Evolutionary conservation across 345 rosid species (phyloP).

Genomic region (Alliaria petiolata): DNA sequence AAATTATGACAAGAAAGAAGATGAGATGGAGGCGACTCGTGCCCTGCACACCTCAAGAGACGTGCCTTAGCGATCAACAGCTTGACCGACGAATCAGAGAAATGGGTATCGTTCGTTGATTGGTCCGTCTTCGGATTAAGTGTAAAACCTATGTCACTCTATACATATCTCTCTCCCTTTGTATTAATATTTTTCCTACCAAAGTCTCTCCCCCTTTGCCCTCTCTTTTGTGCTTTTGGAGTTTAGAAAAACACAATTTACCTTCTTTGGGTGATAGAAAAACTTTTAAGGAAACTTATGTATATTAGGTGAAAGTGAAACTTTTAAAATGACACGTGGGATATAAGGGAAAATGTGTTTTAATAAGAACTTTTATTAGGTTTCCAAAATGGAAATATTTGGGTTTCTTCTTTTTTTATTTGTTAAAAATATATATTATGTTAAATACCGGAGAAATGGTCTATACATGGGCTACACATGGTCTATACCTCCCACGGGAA

Average conservation of each 20-base stretch:
- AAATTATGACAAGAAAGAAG: neutral
- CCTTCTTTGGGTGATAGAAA: neutral
- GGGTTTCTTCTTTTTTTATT: too few species aligned
- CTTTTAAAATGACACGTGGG: too few species aligned
- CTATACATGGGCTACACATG: too few species aligned
- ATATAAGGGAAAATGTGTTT: too few species aligned
- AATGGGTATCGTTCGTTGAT: neutral
- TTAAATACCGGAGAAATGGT: too few species aligned
- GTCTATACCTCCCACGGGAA: too few species aligned
- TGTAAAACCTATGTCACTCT: conserved; percentile 4
- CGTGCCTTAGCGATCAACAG: conserved; percentile 18
- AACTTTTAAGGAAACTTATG: too few species aligned
- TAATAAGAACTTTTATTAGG: too few species aligned
- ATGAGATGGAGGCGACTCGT: conserved; percentile 10
- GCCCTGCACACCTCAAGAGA: conserved; percentile 7
- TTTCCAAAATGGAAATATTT: too few species aligned
- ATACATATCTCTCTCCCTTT: neutral
- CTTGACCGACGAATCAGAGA: neutral
- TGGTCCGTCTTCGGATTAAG: conserved; percentile 4
- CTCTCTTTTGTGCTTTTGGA: neutral
- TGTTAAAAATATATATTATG: too few species aligned
- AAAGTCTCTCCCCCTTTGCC: neutral
- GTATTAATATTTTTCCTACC: neutral
- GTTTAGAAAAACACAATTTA: neutral
- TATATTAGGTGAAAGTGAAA: too few species aligned